phyloP scores from a whole-genome alignment of 495 filamentous ascomycete genomes.

The Aspergillus homomorphus region DNA sequence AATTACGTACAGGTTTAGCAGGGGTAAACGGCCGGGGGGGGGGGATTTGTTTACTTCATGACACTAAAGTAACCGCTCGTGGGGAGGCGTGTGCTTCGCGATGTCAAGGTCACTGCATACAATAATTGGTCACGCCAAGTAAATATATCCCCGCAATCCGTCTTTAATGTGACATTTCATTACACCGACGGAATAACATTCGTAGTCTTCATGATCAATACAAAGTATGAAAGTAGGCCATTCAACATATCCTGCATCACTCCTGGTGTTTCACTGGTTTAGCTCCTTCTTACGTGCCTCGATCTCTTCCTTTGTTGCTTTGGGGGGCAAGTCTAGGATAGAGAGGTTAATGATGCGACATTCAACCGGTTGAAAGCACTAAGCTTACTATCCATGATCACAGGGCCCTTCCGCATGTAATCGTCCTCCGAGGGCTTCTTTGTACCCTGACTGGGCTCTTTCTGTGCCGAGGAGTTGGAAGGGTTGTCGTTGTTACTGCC shows the following conservation, averaged over 20 bases:
- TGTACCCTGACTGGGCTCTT: conserved; percentile 18
- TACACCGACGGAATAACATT: neutral
- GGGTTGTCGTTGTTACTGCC: conserved; percentile 20
- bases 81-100: no score
- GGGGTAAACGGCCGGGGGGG: no score
- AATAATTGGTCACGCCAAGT: neutral
- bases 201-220: neutral
- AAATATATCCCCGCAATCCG: neutral
- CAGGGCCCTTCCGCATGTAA: conserved; percentile 43
- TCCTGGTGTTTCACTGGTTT: conserved; percentile 50
- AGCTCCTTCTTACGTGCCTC: conserved; percentile 59
- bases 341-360: neutral
- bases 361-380: neutral
- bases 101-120: no score
- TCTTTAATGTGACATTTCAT: neutral
- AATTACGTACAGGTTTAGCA: no score
- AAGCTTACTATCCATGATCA: conserved; percentile 42
- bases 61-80: no score
- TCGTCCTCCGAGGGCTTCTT: conserved; percentile 38
- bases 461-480: conserved; percentile 15
- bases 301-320: conserved; percentile 64
- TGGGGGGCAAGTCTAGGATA: conserved; percentile 50
- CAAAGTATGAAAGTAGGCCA: neutral
- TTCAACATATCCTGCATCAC: neutral
- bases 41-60: no score